phyloP scores from a whole-genome alignment of 306 rosid genomes.

The Comarum palustre region DNA sequence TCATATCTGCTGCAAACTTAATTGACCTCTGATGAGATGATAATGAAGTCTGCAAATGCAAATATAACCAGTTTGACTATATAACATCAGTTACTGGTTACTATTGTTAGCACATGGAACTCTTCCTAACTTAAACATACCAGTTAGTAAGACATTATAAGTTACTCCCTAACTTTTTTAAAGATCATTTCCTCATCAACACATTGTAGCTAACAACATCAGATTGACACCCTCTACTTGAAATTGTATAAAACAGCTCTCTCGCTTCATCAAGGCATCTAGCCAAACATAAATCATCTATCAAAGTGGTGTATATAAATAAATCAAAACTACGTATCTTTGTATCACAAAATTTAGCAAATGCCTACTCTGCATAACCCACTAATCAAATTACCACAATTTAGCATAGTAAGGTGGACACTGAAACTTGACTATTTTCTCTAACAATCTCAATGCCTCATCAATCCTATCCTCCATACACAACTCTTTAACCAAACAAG shows the following conservation, averaged over 20 bases:
- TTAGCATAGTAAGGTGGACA: slow-evolving; percentile 32
- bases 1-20: too few relatives aligned
- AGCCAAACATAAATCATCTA: slow-evolving; percentile 39
- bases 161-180: too few relatives aligned
- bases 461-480: slow-evolving; percentile 37
- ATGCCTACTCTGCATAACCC: slow-evolving; percentile 43
- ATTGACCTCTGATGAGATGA: too few relatives aligned
- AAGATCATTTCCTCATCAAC: too few relatives aligned
- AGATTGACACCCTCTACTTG: slow-evolving; percentile 31
- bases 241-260: slow-evolving; percentile 29
- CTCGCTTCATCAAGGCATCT: slow-evolving; percentile 33
- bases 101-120: too few relatives aligned
- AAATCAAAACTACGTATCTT: slow-evolving; percentile 31
- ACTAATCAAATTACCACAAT: slow-evolving; percentile 34
- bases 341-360: slow-evolving; percentile 35
- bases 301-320: slow-evolving; percentile 33
- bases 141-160: too few relatives aligned
- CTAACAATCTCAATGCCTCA: slow-evolving; percentile 32
- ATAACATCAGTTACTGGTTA: too few relatives aligned
- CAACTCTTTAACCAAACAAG: slow-evolving; percentile 40
- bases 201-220: slow-evolving; percentile 26
- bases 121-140: too few relatives aligned
- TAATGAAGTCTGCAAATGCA: too few relatives aligned
- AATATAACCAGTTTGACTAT: too few relatives aligned
- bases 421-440: slow-evolving; percentile 33